Evolutionary conservation across 352 stramenopile species (phyloP).

Genomic region (Phytophthora constricta): DNA sequence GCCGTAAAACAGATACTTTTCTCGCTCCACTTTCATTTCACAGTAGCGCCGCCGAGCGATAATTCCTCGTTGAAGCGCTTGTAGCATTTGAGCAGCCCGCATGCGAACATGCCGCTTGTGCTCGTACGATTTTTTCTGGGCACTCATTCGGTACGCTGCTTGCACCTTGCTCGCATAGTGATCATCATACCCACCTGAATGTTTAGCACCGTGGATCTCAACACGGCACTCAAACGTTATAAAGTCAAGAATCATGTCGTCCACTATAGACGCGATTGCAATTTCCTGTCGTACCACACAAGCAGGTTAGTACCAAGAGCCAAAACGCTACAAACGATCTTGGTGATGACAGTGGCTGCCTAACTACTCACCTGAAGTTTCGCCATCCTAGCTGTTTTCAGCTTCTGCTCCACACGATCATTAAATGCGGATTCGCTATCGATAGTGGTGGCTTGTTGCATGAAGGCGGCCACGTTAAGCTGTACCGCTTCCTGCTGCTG

Average conservation of each 20-base stretch:
- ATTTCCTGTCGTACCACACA: slow-evolving; percentile 42
- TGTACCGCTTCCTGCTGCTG: slow-evolving; percentile 58
- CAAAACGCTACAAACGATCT: no score
- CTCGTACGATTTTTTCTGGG: slow-evolving; percentile 60
- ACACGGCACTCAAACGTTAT: slow-evolving; percentile 64
- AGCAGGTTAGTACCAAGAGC: slow-evolving; percentile 3
- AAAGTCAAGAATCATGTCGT: slow-evolving; percentile 67
- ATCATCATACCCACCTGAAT: slow-evolving; percentile 64
- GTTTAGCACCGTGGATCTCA: slow-evolving; percentile 60
- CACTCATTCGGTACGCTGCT: slow-evolving; percentile 73
- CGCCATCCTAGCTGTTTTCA: slow-evolving; percentile 44
- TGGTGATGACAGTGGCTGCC: no score
- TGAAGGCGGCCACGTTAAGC: slow-evolving; percentile 48
- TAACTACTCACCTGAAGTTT: slow-evolving; percentile 43
- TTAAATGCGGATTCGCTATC: slow-evolving; percentile 29
- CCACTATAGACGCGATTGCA: slow-evolving; percentile 53
- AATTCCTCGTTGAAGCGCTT: slow-evolving; percentile 75
- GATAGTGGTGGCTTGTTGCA: slow-evolving; percentile 16
- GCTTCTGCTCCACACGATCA: slow-evolving; percentile 27
- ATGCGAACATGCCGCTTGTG: slow-evolving; percentile 51
- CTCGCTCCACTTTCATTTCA: slow-evolving; percentile 65
- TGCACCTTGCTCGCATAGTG: slow-evolving; percentile 79
- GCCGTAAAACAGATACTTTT: slow-evolving; percentile 64
- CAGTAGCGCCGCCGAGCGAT: slow-evolving; percentile 55
- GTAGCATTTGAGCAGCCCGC: slow-evolving; percentile 63